Evolutionary conservation across 192 early-diverging fungal genomes (phyloP), one percentile per base, ranked within the genome.

Genomic region (Borealophlyctis nickersoniae): DNA sequence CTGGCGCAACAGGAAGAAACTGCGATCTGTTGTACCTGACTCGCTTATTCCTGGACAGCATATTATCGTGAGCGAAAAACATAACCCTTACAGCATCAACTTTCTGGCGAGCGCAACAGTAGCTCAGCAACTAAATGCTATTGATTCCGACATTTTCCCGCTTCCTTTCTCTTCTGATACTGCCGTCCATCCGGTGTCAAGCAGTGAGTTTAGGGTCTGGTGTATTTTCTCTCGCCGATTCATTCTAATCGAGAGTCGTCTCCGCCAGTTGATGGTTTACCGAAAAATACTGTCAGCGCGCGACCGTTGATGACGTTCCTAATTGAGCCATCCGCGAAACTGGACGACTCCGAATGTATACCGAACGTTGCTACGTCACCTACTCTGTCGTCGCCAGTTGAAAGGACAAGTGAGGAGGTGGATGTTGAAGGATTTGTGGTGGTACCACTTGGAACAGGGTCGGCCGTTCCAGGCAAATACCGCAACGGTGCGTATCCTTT

Each of bases 371-470:
- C 29, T 34, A 31, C 4, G 16, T 24, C 13, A 35, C 28, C 39
- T 29, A 13, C 4, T 29, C 28, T 16, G 11, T 58, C 56, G 11
- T 16, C 14, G 28, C 13, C 7, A 16, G 56, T 13, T 30, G 30
- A 19, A 4, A 22, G 14, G 23, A 32, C 7, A 16, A 19, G 2
- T 27, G 51, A 0, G 23, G 62, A 14, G 48, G 58, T n/a, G n/a
- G n/a, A 36, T 13, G 66, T 27, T 0, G 51, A 56, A 3, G 75
- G 72, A 35, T 57, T 77, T 19, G 19, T 66, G 32, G 58, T 91
- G 30, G 85, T 88, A 4, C 81, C 94, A 2, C 85, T 98, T 13
- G 96, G 96, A 30, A 98, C 96, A 0, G 96, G 92, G 26, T 89
- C 92, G 22, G 84, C 93, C 19, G 72, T 92, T 32, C 94, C 96